Base-by-base conservation (phyloP, 2,329 filamentous ascomycete genomes). In the Samsoniella hepiali region DNA sequence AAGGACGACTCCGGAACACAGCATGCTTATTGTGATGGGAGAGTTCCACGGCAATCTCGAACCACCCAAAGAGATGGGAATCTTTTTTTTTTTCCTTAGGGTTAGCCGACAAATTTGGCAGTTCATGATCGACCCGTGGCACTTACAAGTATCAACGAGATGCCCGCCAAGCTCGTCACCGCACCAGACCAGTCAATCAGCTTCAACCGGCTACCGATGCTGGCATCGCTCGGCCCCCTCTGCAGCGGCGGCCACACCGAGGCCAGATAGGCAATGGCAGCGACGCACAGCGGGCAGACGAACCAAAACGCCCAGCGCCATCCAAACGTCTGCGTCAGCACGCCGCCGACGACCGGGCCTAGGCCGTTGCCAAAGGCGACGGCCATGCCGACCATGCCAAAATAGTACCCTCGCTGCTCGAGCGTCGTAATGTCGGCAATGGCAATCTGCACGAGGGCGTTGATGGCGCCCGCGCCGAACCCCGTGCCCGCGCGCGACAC, bases 221-320 rank as follows among this genome's bases (percentile, higher is more conserved):
- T 51, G 11, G n/a, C 45, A 13, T 32, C 45, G 1, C 4, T 32
- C 11, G 34, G 7, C 2, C 32, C 8, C 22, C 8, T 22, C 15
- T 3, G 6, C 1, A 13, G 2, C 8, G n/a, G 11, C 17, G 57
- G 57, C 57, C 57, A 59, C 32, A 59, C 57, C 3, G 13, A 22
- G 3, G 22, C n/a, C 34, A 59, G 34, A 27, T 59, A 59, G 1
- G 11, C 57, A 3, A 27, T 44, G 5, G 57, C 57, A 10, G 34
- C 42, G 13, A 32, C 9, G 57, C 57, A 59, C n/a, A 59, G 31
- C 34, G 57, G 57, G 34, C 57, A 59, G 45, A 59, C 57, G 36
- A 59, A 59, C 57, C 57, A 59, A 17, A 59, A 59, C 22, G 45
- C 57, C 45, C 57, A 59, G 17, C 57, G 57, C 57, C 57, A 59